Base-by-base conservation (phyloP, 352 stramenopile species). In the Saprolegnia parasitica region DNA sequence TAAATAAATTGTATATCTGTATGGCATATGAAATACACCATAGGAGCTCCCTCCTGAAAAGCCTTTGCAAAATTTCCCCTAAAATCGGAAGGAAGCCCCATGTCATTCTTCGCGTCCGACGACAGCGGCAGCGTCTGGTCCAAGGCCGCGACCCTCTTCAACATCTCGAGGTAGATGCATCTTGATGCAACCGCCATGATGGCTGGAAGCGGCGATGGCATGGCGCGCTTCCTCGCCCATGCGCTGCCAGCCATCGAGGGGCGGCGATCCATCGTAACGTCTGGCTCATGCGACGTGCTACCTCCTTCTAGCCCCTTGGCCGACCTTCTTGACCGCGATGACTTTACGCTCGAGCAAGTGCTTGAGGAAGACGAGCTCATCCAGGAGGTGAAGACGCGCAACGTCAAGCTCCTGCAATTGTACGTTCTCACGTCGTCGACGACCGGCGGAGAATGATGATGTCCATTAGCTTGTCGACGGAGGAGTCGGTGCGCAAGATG, bases 291-390 rank as follows among this genome's bases (percentile, higher is more conserved):
- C 42, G 11, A 49, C 11, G 13, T 49, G 42, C 42, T n/a, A 46
- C 32, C 11, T 56, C n/a, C n/a, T n/a, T n/a, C 42, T n/a, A 96
- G 90, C 65, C 93, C 96, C 29, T 76, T 99, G 16, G 97, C 98
- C 65, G 95, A 98, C 68, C 76, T 99, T 56, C 81, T 99, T 13
- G 95, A 98, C 73, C 91, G 87, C 46, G 89, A 94, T 11, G 76
- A 88, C 55, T 98, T 96, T 72, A 98, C 92, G 24, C 78, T 98
- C 15, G 84, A 97, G 70, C 83, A 98, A 65, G 78, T 99, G 42
- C 81, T 99, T 10, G 80, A 94, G 50, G 91, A 99, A 78, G 96
- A 99, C 78, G 96, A 99, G 72, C 80, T 99, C 20, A 86, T 99
- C 46, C 96, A 99, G 78, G 96, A 99, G 76, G 86, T 99, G 71